Base-by-base conservation (phyloP, 768 basidiomycete species). In the Artomyces pyxidatus region DNA sequence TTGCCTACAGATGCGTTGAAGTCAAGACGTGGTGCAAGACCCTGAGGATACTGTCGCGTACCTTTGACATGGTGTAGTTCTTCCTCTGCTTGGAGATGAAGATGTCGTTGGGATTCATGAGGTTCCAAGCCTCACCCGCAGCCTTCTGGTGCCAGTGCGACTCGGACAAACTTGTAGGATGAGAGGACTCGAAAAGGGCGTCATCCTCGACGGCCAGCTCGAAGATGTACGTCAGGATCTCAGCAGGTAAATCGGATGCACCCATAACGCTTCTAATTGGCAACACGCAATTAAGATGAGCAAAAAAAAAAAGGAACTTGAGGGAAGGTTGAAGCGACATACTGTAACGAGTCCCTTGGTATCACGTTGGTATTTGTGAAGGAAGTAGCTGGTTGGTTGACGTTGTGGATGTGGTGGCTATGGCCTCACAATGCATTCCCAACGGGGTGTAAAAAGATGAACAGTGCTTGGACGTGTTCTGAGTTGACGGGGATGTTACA, bases 191-290 rank as follows among this genome's bases (percentile, higher is more conserved):
- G 53, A 83, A 78, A 28, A 87, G 72, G n/a, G 76, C 68, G 54
- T 84, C 80, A 57, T 87, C 84, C 45, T 84, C 81, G 5, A 80
- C 75, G 1, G 85, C 83, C 22, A 83, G 69, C 58, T 82, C 75
- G 58, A 88, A 88, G 6, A 88, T 84, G 40, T 77, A 69, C 1
- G 74, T 71, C 77, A 80, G 81, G 2, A 89, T 68, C 67, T 89
- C 86, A 7, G 76, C 74, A 3, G 86, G 86, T 2, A 88, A 71
- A 39, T 73, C 62, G 8, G 39, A 37, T 6, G 41, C 51, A 16
- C 29, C 5, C 54, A 56, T 58, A n/a, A 28, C 21, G n/a, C n/a
- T n/a, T n/a, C n/a, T n/a, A n/a, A n/a, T n/a, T n/a, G n/a, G n/a
- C n/a, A n/a, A n/a, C n/a, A n/a, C n/a, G n/a, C n/a, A n/a, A n/a